Evolutionary conservation across 2,329 filamentous ascomycete species (phyloP).

Genomic region (Elsinoe australis): DNA sequence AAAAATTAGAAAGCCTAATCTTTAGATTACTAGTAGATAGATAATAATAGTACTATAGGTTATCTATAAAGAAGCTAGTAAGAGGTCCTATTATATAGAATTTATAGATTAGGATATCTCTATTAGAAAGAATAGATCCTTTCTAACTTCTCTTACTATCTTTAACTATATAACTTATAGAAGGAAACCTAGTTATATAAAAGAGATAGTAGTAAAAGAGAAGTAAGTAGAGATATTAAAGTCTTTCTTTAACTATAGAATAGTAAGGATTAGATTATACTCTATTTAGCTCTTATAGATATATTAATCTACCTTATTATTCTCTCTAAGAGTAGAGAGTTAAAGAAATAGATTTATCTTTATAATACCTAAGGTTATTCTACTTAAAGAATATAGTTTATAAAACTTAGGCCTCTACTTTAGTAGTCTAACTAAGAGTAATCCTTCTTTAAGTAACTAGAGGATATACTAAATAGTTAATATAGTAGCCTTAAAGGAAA

Average conservation of each 20-base stretch:
- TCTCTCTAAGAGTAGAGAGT: not conserved
- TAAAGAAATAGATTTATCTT: no score
- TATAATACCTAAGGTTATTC: no score
- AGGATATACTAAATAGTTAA: not conserved
- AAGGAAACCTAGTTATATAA: not conserved
- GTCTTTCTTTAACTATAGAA: not conserved
- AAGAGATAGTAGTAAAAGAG: not conserved
- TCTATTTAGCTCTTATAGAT: not conserved
- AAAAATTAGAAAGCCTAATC: no score
- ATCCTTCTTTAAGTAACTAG: no score
- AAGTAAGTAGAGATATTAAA: not conserved
- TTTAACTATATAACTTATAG: not conserved
- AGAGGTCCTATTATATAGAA: no score
- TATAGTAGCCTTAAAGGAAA: not conserved
- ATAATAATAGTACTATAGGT: no score
- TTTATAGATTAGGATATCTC: slow-evolving; percentile 23
- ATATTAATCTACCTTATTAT: not conserved
- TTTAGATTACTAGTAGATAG: no score
- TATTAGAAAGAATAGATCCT: no score
- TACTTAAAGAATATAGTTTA: no score
- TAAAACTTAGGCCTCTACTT: no score
- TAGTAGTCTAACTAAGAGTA: no score
- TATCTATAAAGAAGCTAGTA: not conserved
- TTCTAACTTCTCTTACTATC: slow-evolving; percentile 5
- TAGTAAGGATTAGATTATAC: not conserved